These are phyloP conservation scores for Coemansia erecta DNA, from an alignment of 192 early-diverging fungal species.

Conservation along the genomic window DNA sequence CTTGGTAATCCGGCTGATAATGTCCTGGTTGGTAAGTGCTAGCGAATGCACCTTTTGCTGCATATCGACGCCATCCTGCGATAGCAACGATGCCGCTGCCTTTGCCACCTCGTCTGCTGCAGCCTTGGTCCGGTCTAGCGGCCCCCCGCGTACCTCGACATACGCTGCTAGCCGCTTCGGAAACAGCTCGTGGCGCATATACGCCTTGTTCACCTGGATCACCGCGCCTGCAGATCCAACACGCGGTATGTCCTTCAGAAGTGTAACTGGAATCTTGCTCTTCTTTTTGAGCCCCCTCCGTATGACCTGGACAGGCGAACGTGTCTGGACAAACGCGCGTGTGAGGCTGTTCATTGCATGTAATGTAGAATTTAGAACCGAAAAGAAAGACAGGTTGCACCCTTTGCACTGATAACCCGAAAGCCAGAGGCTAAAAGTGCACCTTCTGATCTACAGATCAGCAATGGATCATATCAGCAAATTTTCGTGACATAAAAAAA, in stretches of 20 bases:
- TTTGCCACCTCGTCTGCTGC: neutral
- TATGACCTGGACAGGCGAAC: constrained; percentile 16
- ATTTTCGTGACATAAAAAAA: too few species aligned
- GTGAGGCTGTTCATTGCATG: constrained; percentile 28
- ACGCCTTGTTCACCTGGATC: constrained; percentile 32
- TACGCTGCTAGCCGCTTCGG: constrained; percentile 52
- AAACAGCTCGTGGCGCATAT: constrained; percentile 52
- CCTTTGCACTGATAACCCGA: too few species aligned
- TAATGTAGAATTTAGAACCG: too few species aligned
- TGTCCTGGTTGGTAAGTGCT: constrained; percentile 46
- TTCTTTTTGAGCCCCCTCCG: constrained; percentile 42
- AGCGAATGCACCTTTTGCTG: constrained; percentile 28
- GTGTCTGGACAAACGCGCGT: constrained; percentile 17
- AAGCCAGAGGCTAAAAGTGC: too few species aligned
- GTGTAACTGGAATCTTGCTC: constrained; percentile 33
- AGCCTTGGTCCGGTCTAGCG: constrained; percentile 33
- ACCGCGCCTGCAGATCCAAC: constrained; percentile 38
- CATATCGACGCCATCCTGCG: neutral
- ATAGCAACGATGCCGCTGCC: neutral
- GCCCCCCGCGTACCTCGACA: constrained; percentile 26
- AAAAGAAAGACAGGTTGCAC: too few species aligned
- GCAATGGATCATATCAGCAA: too few species aligned
- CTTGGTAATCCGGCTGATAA: constrained; percentile 16
- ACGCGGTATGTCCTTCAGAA: constrained; percentile 34
- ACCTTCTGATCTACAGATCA: too few species aligned